Evolutionary conservation across 345 rosid genomes (phyloP).

Genomic region (Lagerstroemia speciosa): DNA sequence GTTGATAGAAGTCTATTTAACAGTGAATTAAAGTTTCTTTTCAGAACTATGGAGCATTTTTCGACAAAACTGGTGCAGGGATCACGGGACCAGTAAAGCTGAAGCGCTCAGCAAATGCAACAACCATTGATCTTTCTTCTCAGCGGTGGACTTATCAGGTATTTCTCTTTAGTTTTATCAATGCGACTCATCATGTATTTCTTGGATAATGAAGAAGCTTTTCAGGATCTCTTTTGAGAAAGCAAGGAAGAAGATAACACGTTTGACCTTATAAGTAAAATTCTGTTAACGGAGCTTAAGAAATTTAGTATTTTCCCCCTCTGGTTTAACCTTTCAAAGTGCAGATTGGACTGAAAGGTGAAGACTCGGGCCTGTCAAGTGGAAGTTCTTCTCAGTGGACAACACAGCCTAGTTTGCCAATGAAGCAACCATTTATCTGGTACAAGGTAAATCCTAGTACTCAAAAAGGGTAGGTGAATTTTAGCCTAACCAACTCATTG

Average conservation of each 20-base stretch:
- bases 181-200: slow-evolving; percentile 84
- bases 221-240: background rate
- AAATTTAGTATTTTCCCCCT: background rate
- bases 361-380: slow-evolving; percentile 49
- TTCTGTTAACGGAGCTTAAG: too few relatives aligned
- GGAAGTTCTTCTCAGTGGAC: slow-evolving; percentile 69
- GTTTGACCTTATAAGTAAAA: too few relatives aligned
- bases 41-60: slow-evolving; percentile 93
- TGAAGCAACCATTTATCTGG: slow-evolving; percentile 74
- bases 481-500: background rate
- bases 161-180: too few relatives aligned
- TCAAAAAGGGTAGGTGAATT: background rate
- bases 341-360: slow-evolving; percentile 89
- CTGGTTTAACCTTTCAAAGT: background rate
- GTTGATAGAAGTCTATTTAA: background rate
- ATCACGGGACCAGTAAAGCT: slow-evolving; percentile 81
- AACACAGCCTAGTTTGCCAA: slow-evolving; percentile 61
- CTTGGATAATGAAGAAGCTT: background rate
- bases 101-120: slow-evolving; percentile 45
- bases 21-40: background rate
- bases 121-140: slow-evolving; percentile 50
- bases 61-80: slow-evolving; percentile 69
- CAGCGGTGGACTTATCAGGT: slow-evolving; percentile 93
- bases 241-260: background rate
- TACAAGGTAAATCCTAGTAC: slow-evolving; percentile 55